Conservation (phyloP, 2,329 filamentous ascomycete species). For the Pseudocercospora fijiensis region DNA sequence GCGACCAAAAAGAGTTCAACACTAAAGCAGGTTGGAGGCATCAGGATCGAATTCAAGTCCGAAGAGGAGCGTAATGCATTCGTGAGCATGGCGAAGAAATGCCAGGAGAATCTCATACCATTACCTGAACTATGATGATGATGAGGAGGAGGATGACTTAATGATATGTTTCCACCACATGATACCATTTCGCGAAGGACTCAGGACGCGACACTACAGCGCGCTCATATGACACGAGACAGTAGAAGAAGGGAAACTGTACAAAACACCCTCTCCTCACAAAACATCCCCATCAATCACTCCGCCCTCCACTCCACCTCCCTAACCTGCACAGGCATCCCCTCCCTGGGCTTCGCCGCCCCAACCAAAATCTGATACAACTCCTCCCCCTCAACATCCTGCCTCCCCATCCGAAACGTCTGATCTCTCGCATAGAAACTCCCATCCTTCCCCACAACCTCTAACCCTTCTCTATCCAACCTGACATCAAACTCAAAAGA, state of each 20-base stretch:
- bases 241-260: not conserved
- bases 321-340: conserved; percentile 31
- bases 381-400: conserved; percentile 32
- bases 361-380: conserved; percentile 34
- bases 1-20: conserved; percentile 10
- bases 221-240: not conserved
- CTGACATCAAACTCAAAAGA: conserved; percentile 50
- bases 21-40: conserved; percentile 43
- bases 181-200: not conserved
- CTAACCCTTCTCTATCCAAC: conserved; percentile 35
- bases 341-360: conserved; percentile 35
- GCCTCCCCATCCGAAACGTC: conserved; percentile 25
- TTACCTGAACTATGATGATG: conserved; percentile 37
- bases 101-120: conserved; percentile 41
- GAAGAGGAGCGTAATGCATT: conserved; percentile 46
- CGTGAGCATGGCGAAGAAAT: conserved; percentile 40
- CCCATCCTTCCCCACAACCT: conserved; percentile 37
- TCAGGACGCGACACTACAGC: not conserved
- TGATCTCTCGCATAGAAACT: conserved; percentile 31
- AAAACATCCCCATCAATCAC: conserved; percentile 33
- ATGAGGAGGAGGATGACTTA: not conserved
- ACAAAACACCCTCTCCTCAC: not conserved
- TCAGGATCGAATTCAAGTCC: conserved; percentile 46
- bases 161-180: not conserved
- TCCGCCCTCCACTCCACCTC: conserved; percentile 29